These are phyloP conservation scores for Heracleum sosnowskyi DNA, from an alignment of 129 eudicot genomes.

Conservation along the genomic window DNA sequence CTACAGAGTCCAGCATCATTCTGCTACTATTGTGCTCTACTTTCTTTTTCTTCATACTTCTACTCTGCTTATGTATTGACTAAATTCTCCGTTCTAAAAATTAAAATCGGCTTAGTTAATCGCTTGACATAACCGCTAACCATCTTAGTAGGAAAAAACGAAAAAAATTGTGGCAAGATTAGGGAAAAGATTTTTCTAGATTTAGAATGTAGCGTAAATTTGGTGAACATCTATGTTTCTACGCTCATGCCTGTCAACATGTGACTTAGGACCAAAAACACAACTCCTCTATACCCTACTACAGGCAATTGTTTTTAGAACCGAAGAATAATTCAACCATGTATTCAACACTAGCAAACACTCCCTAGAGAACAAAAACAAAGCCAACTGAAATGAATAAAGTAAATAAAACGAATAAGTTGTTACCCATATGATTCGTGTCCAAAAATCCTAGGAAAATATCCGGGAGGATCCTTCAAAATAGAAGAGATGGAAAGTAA, in stretches of 20 bases:
- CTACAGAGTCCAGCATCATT: not conserved
- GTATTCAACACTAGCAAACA: not conserved
- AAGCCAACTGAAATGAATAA: not conserved
- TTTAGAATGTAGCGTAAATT: no score
- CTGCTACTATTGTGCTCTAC: not conserved
- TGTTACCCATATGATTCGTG: slow-evolving; percentile 4
- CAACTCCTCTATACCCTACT: no score
- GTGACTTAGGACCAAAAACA: no score
- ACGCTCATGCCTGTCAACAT: no score
- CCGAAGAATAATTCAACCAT: not conserved
- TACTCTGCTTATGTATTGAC: not conserved
- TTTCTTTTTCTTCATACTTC: not conserved
- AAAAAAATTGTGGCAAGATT: no score
- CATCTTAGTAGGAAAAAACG: not conserved
- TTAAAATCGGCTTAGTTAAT: no score
- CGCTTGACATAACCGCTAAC: no score
- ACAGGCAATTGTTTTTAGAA: no score
- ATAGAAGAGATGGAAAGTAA: not conserved
- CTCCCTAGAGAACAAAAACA: no score
- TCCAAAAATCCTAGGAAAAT: not conserved
- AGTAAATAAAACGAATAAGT: not conserved
- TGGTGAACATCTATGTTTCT: no score
- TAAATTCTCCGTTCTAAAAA: not conserved
- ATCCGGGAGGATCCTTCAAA: not conserved
- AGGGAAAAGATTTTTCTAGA: no score